Percentiles rank a stretch among this genome's conserved stretches.
Conservation (phyloP, 768 basidiomycete species). For the Multifurca ochricompacta region DNA sequence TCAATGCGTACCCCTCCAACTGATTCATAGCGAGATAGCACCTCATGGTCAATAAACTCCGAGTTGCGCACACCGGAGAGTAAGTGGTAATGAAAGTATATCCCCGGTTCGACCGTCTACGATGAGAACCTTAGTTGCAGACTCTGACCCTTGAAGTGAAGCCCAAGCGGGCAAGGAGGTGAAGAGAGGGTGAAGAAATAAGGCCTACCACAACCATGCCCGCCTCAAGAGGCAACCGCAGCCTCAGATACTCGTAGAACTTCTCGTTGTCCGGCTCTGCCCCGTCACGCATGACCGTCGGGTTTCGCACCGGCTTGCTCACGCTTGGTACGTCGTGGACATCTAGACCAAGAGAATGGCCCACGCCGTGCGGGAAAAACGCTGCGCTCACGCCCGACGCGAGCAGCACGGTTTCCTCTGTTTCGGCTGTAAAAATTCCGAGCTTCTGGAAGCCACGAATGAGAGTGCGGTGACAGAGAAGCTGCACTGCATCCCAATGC, state of each 20-base stretch:
- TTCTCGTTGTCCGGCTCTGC: conserved; percentile 38
- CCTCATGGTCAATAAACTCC: conserved; percentile 58
- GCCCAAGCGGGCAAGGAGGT: background rate
- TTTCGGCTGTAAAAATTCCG: conserved; percentile 72
- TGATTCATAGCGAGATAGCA: conserved; percentile 61
- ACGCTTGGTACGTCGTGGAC: conserved; percentile 87
- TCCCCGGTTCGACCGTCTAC: conserved; percentile 86
- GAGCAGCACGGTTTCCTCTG: conserved; percentile 63
- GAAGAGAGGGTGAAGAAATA: background rate
- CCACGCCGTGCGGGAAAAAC: conserved; percentile 93
- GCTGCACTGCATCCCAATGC: conserved; percentile 86
- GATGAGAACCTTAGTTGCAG: background rate
- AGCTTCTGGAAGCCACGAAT: conserved; percentile 73
- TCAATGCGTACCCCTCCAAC: conserved; percentile 94
- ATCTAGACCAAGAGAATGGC: conserved; percentile 88
- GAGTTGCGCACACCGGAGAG: conserved; percentile 58
- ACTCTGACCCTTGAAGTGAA: background rate
- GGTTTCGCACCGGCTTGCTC: conserved; percentile 60
- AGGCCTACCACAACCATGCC: conserved; percentile 81
- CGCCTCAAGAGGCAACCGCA: conserved; percentile 61
- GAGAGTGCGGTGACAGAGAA: conserved; percentile 76
- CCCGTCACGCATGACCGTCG: conserved; percentile 35
- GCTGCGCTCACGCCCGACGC: conserved; percentile 69
- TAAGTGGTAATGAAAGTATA: conserved; percentile 78
- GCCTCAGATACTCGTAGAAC: conserved; percentile 74